phyloP scores from a whole-genome alignment of 2,329 filamentous ascomycete genomes.

The Aspergillus unguis region DNA sequence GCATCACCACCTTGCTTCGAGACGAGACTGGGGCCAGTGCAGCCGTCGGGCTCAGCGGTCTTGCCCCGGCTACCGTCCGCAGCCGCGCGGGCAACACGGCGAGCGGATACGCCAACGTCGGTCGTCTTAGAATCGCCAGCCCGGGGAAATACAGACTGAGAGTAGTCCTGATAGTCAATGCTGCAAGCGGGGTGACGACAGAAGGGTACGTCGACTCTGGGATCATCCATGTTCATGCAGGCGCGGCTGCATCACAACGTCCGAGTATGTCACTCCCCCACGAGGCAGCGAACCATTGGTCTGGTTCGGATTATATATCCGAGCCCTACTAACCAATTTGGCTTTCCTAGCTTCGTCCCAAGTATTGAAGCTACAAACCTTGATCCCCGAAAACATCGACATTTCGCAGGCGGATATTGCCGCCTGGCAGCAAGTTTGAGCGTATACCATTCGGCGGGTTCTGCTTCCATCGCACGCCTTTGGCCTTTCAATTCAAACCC shows the following conservation, averaged over 20 bases:
- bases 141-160: constrained; percentile 31
- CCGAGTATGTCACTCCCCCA: constrained; percentile 26
- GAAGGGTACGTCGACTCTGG: constrained; percentile 30
- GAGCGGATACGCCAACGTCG: constrained; percentile 31
- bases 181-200: constrained; percentile 27
- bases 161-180: constrained; percentile 31
- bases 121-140: constrained; percentile 24
- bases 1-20: constrained; percentile 27
- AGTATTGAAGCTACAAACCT: constrained; percentile 22
- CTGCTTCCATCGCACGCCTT: too few relatives aligned
- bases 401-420: constrained; percentile 31
- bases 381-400: constrained; percentile 31
- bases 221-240: constrained; percentile 29
- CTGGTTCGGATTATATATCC: background rate
- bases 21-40: constrained; percentile 24
- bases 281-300: background rate
- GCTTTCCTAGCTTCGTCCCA: constrained; percentile 23
- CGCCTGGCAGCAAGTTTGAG: constrained; percentile 25
- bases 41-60: constrained; percentile 24
- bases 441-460: background rate
- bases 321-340: constrained; percentile 15
- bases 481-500: too few relatives aligned
- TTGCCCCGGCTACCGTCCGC: constrained; percentile 32
- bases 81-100: constrained; percentile 28
- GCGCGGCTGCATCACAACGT: constrained; percentile 24